phyloP scores from a whole-genome alignment of 176 grass and related monocot species.

The Musa beccarii region DNA sequence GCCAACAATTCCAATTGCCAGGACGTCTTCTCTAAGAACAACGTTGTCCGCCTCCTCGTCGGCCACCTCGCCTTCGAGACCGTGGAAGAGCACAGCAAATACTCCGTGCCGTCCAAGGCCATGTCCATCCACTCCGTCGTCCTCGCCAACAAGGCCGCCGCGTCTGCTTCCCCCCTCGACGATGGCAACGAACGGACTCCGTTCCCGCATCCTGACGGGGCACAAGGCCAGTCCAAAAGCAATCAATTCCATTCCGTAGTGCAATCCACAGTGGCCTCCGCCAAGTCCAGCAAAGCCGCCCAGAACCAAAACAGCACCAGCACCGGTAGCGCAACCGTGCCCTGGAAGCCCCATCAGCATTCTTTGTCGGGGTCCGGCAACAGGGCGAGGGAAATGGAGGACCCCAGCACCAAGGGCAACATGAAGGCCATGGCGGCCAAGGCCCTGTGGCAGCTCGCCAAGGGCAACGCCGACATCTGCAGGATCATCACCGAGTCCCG shows the following conservation, averaged over 20 bases:
- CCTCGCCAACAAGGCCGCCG: not conserved
- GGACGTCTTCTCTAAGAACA: slow-evolving; percentile 1
- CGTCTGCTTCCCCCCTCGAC: not conserved
- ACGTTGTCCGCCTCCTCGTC: slow-evolving; percentile 7
- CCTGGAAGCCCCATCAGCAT: no score
- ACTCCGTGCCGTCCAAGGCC: slow-evolving; percentile 5
- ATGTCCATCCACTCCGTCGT: slow-evolving; percentile 6
- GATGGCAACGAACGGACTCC: not conserved
- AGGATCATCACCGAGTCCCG: slow-evolving; percentile 11
- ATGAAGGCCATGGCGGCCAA: slow-evolving; percentile 16
- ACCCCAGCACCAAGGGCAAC: not conserved
- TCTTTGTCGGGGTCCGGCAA: not conserved
- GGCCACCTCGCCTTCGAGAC: slow-evolving; percentile 11
- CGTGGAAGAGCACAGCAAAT: slow-evolving; percentile 8
- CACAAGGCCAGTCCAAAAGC: not conserved
- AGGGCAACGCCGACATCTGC: slow-evolving; percentile 2
- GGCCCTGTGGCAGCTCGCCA: slow-evolving; percentile 9
- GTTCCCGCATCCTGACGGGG: not conserved
- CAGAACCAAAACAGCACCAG: not conserved
- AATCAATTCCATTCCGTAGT: slow-evolving; percentile 4
- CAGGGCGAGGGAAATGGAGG: not conserved
- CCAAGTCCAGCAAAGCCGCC: slow-evolving; percentile 2
- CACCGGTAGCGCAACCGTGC: no score
- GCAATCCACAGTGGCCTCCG: slow-evolving; percentile 9
- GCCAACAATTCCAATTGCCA: not conserved